These are phyloP conservation scores for Trichoderma guizhouense DNA, from an alignment of 2,329 filamentous ascomycete genomes.

Conservation along the genomic window DNA sequence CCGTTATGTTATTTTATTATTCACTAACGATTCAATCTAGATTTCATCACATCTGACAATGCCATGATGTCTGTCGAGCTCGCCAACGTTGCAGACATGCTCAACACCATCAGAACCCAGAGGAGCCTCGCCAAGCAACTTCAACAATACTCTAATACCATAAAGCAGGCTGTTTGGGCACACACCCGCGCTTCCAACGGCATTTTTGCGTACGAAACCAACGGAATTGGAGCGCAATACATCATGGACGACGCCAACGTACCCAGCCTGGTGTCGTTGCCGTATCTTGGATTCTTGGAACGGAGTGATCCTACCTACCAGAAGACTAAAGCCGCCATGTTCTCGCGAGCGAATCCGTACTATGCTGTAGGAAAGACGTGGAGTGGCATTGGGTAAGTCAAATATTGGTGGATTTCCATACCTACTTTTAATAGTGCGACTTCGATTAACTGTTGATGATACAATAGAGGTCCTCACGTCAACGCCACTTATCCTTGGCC, in stretches of 20 bases:
- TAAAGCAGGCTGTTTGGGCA: constrained; percentile 62
- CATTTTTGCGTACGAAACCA: constrained; percentile 76
- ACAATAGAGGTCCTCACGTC: constrained; percentile 55
- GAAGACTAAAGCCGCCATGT: constrained; percentile 75
- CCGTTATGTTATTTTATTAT: too few relatives aligned
- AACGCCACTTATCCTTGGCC: constrained; percentile 58
- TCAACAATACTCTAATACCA: constrained; percentile 49
- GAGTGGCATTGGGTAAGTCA: constrained; percentile 28
- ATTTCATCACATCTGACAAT: constrained; percentile 44
- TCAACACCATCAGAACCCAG: constrained; percentile 64
- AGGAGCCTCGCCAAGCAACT: constrained; percentile 58
- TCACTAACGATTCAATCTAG: constrained; percentile 22
- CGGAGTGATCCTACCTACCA: constrained; percentile 65
- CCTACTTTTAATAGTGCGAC: neutral
- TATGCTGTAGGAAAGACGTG: constrained; percentile 40
- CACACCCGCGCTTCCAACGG: constrained; percentile 44
- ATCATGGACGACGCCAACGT: constrained; percentile 64
- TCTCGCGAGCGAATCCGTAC: constrained; percentile 75
- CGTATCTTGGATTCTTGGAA: constrained; percentile 60
- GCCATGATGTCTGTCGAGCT: constrained; percentile 49
- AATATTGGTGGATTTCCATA: neutral
- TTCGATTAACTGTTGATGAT: neutral
- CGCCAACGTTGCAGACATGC: constrained; percentile 56
- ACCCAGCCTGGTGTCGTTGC: constrained; percentile 62
- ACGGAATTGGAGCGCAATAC: constrained; percentile 60